Evolutionary conservation across 2,329 filamentous ascomycete genomes (phyloP), one percentile per base, ranked within the genome.

Genomic region (Elsinoe australis): DNA sequence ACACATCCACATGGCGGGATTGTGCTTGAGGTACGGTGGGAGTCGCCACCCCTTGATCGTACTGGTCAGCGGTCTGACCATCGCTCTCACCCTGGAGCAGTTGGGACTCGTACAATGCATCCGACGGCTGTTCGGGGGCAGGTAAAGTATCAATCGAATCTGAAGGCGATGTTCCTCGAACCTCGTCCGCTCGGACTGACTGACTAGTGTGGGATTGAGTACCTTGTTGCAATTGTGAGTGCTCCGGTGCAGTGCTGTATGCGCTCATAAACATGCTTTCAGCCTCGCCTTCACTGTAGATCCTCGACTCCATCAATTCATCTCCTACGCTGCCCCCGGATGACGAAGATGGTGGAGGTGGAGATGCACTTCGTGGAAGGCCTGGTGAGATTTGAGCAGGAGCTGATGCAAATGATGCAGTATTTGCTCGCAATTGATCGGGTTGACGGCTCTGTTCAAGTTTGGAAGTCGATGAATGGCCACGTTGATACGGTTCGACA

Each of bases 201-300:
- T n/a, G n/a, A n/a, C n/a, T n/a, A n/a, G n/a, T n/a, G n/a, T n/a
- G n/a, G n/a, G n/a, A n/a, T n/a, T n/a, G n/a, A n/a, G n/a, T n/a
- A n/a, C n/a, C n/a, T n/a, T n/a, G n/a, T n/a, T n/a, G n/a, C n/a
- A n/a, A n/a, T n/a, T n/a, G n/a, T n/a, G n/a, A n/a, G n/a, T n/a
- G n/a, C n/a, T n/a, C 47, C 9, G 26, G 32, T 4, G 38, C 50
- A 14, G 46, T 34, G 26, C 52, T 78, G 49, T 80, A 67, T 8
- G 76, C 79, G 58, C 79, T 90, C 80, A 88, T 82, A 57, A 92
- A 94, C 81, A 94, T 85, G 62, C 87, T 92, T 59, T 87, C 81
- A 0, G 85, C 85, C 53, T 90, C 85, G 52, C 87, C 83, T 51
- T 87, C 84, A 28, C 78, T 87, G 58, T 85, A 90, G 1, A 88